Percentiles rank a stretch among this genome's conserved stretches.
Conservation (phyloP, 805 yeast genomes). For the Priceomyces carsonii region DNA sequence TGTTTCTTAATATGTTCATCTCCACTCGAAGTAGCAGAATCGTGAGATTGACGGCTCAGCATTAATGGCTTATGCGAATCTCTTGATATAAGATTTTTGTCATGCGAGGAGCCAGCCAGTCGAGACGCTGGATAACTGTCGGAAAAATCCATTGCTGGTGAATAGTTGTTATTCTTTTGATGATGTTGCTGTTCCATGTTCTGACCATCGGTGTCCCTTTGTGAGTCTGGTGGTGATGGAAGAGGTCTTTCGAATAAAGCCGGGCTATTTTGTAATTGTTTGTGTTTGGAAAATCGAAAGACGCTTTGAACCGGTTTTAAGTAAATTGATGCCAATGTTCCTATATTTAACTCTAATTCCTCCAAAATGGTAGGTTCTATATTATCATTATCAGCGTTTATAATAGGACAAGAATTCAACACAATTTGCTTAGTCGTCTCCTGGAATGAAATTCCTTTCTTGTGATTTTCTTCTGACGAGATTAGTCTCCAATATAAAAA, state of each 20-base stretch:
- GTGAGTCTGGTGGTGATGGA: constrained; percentile 9
- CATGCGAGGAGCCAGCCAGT: no score
- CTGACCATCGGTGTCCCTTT: neutral
- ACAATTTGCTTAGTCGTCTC: constrained; percentile 48
- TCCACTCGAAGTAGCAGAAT: no score
- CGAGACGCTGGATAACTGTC: no score
- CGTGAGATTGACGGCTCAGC: no score
- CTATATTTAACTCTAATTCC: constrained; percentile 80
- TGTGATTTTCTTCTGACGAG: constrained; percentile 42
- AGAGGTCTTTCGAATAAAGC: constrained; percentile 30
- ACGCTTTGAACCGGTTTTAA: constrained; percentile 81
- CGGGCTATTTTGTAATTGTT: constrained; percentile 48
- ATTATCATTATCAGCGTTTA: constrained; percentile 65
- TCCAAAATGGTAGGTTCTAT: constrained; percentile 71
- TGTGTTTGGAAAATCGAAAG: constrained; percentile 63
- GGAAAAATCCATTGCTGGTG: no score
- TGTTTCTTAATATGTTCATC: no score
- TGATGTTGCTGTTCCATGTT: no score
- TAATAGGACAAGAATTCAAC: constrained; percentile 59
- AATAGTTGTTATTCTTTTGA: neutral
- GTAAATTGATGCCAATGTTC: constrained; percentile 80
- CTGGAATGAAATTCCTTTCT: constrained; percentile 42
- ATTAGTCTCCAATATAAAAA: constrained; percentile 83
- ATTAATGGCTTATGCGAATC: no score
- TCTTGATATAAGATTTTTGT: no score